These are phyloP conservation scores for Trypanosoma conorhini DNA, from an alignment of 208 protist genomes.

Conservation along the genomic window DNA sequence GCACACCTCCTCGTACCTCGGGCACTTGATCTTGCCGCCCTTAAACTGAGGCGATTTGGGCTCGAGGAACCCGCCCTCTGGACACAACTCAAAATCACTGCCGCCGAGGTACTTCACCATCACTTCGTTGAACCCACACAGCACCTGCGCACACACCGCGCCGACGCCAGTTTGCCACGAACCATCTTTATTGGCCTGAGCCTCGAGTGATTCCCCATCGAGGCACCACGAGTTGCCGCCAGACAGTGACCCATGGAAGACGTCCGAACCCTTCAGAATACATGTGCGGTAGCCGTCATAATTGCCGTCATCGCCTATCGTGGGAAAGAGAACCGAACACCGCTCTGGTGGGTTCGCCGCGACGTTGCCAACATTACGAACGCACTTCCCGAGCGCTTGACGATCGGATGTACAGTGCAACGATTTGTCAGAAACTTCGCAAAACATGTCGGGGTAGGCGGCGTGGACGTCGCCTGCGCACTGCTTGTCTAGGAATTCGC, in stretches of 20 bases:
- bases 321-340: not conserved
- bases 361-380: too few species aligned
- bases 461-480: constrained; percentile 27
- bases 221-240: constrained; percentile 1
- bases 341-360: too few species aligned
- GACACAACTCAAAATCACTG: constrained; percentile 1
- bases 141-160: constrained; percentile 8
- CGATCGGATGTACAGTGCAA: constrained; percentile 39
- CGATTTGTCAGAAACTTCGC: not conserved
- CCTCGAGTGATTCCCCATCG: not conserved
- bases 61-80: not conserved
- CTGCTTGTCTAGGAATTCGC: constrained; percentile 27
- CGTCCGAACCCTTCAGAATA: too few species aligned
- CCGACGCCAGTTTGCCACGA: too few species aligned
- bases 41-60: not conserved
- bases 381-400: too few species aligned
- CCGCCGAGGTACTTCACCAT: constrained; percentile 1
- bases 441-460: constrained; percentile 43
- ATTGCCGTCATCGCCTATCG: too few species aligned
- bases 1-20: constrained; percentile 7
- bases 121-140: not conserved
- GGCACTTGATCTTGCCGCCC: not conserved
- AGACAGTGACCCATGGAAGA: not conserved
- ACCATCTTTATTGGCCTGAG: too few species aligned
- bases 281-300: too few species aligned